Evolutionary conservation across 2,329 filamentous ascomycete genomes (phyloP).

Genomic region (Cyanodermella asteris): DNA sequence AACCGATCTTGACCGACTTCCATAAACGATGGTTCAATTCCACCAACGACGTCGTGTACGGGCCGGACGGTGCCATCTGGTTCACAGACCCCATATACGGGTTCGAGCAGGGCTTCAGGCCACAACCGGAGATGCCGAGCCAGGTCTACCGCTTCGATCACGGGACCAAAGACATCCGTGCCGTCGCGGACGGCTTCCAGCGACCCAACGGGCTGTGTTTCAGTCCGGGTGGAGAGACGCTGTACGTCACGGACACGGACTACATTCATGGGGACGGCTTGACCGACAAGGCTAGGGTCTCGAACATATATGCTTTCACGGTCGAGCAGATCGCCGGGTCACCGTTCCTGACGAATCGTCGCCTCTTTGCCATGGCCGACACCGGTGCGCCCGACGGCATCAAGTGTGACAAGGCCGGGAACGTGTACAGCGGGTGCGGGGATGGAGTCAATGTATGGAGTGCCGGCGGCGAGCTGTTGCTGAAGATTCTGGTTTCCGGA

Average conservation of each 20-base stretch:
- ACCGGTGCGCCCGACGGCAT: slow-evolving; percentile 9
- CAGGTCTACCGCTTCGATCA: slow-evolving; percentile 28
- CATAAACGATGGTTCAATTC: slow-evolving; percentile 27
- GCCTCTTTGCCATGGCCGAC: slow-evolving; percentile 8
- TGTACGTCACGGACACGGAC: slow-evolving; percentile 20
- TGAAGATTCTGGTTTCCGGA: slow-evolving; percentile 9
- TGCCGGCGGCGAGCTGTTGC: slow-evolving; percentile 7
- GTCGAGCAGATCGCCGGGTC: slow-evolving; percentile 2
- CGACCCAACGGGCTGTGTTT: slow-evolving; percentile 22
- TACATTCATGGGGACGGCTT: slow-evolving; percentile 7
- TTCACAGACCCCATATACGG: slow-evolving; percentile 28
- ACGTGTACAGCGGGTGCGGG: slow-evolving; percentile 8
- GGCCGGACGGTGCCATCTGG: slow-evolving; percentile 23
- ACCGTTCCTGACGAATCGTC: slow-evolving; percentile 5
- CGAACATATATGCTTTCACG: slow-evolving; percentile 9
- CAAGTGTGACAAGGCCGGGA: slow-evolving; percentile 8
- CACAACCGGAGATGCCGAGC: slow-evolving; percentile 22
- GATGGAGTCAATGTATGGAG: slow-evolving; percentile 9
- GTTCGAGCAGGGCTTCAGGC: slow-evolving; percentile 23
- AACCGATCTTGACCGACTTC: slow-evolving; percentile 14
- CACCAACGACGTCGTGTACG: slow-evolving; percentile 20
- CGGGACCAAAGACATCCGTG: slow-evolving; percentile 20
- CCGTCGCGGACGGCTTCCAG: slow-evolving; percentile 25
- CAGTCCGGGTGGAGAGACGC: slow-evolving; percentile 16
- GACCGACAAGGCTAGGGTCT: slow-evolving; percentile 4